These are phyloP conservation scores for Pyricularia grisea DNA, from an alignment of 2,329 filamentous ascomycete genomes.

Conservation along the genomic window DNA sequence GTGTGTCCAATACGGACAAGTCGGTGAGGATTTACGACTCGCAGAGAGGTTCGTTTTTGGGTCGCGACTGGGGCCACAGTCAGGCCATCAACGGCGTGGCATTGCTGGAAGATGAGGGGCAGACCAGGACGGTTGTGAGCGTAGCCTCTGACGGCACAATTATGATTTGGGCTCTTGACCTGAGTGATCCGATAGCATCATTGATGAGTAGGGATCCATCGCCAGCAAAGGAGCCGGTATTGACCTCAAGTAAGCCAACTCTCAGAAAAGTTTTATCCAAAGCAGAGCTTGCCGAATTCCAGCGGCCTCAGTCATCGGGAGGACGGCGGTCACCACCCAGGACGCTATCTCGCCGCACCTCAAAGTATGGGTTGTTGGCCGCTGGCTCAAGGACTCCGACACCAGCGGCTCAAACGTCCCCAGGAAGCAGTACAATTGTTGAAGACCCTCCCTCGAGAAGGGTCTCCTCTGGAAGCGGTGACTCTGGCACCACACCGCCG, in stretches of 20 bases:
- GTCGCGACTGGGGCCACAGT: slow-evolving; percentile 90
- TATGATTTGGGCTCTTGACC: slow-evolving; percentile 63
- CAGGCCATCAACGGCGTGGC: slow-evolving; percentile 84
- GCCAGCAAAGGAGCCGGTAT: slow-evolving; percentile 32
- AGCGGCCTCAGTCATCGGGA: slow-evolving; percentile 35
- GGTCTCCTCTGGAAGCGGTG: slow-evolving; percentile 28
- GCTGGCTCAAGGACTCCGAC: slow-evolving; percentile 26
- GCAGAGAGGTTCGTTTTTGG: slow-evolving; percentile 66
- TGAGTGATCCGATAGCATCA: slow-evolving; percentile 30
- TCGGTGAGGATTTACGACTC: slow-evolving; percentile 85
- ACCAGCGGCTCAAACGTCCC: slow-evolving; percentile 18
- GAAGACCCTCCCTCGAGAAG: slow-evolving; percentile 40
- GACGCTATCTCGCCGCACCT: slow-evolving; percentile 43
- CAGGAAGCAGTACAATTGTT: slow-evolving; percentile 25
- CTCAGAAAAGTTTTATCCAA: slow-evolving; percentile 80
- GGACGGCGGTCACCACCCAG: slow-evolving; percentile 48
- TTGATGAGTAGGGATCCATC: slow-evolving; percentile 42
- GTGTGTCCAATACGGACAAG: slow-evolving; percentile 92
- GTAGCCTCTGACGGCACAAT: slow-evolving; percentile 73
- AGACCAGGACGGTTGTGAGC: slow-evolving; percentile 53
- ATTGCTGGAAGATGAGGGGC: slow-evolving; percentile 49
- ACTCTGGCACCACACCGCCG: slow-evolving; percentile 37
- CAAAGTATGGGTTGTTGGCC: slow-evolving; percentile 34
- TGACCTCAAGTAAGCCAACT: slow-evolving; percentile 55
- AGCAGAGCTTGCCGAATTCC: slow-evolving; percentile 76